Percentiles rank a stretch among this genome's conserved stretches.
phyloP scores from a whole-genome alignment of 257 asterid species.

The Solanum virginianum region DNA sequence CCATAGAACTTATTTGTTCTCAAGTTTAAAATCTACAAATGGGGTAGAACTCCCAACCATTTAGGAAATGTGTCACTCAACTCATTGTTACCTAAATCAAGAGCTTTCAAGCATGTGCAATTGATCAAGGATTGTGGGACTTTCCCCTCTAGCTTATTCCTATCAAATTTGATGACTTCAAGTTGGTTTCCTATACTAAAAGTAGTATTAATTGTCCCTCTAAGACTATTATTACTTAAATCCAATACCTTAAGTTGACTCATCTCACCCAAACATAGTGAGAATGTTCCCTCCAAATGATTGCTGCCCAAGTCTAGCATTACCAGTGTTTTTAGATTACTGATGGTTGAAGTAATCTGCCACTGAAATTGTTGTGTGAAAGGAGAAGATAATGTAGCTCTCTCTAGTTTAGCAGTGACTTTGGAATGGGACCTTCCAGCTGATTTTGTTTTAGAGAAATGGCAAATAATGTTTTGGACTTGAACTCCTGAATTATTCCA shows the following conservation, averaged over 20 bases:
- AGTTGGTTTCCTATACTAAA: not conserved
- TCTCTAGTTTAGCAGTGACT: too few relatives aligned
- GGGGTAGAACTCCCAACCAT: not conserved
- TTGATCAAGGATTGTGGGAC: too few relatives aligned
- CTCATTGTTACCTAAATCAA: not conserved
- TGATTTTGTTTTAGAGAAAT: too few relatives aligned
- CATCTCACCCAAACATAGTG: not conserved
- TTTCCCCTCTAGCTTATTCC: too few relatives aligned
- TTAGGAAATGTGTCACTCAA: not conserved
- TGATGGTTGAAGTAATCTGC: not conserved
- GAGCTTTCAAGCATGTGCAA: not conserved
- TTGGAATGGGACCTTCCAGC: too few relatives aligned
- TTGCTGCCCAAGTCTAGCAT: rapidly evolving
- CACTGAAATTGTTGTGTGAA: not conserved
- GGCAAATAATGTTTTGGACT: not conserved
- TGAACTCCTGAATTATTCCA: not conserved
- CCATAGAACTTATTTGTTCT: not conserved
- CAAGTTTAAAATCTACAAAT: not conserved
- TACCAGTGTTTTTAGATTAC: rapidly evolving
- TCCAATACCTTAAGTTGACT: rapidly evolving
- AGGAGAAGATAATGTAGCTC: not conserved
- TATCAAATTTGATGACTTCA: not conserved
- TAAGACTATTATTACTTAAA: not conserved
- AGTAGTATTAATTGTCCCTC: not conserved
- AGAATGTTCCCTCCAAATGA: not conserved